A percentile compares a stretch with the other conserved stretches of the same genome.
These are phyloP conservation scores for Pilatotrama ljubarskyi DNA, from an alignment of 768 basidiomycete species.

Conservation along the genomic window DNA sequence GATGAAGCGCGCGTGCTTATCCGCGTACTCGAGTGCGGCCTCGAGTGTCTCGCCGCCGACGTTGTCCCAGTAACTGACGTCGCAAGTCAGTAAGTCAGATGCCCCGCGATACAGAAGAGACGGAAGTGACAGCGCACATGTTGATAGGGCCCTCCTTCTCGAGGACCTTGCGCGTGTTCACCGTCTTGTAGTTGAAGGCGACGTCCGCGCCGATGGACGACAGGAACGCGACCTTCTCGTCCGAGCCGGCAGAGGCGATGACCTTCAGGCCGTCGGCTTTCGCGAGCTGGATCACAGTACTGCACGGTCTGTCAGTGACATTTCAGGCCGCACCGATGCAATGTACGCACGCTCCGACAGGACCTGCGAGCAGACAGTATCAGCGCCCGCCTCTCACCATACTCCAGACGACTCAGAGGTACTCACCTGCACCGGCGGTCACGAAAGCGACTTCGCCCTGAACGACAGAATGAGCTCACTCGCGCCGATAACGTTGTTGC, in stretches of 20 bases:
- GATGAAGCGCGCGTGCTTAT: conserved; percentile 24
- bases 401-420: too few relatives aligned
- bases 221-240: conserved; percentile 70
- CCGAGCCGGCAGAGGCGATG: conserved; percentile 68
- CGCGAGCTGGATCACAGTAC: conserved; percentile 43
- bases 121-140: conserved; percentile 27
- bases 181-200: conserved; percentile 74
- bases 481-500: background rate
- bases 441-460: conserved; percentile 55
- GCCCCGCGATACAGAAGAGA: too few relatives aligned
- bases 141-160: conserved; percentile 57
- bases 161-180: conserved; percentile 50
- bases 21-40: conserved; percentile 25
- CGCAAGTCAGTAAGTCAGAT: background rate
- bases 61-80: conserved; percentile 35
- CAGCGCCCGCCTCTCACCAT: too few relatives aligned
- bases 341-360: conserved; percentile 60
- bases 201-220: conserved; percentile 65
- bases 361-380: conserved; percentile 25
- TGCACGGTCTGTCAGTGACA: background rate
- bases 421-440: conserved; percentile 41
- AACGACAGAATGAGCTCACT: background rate
- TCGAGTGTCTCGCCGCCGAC: conserved; percentile 35
- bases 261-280: conserved; percentile 53
- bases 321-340: background rate